phyloP scores from a whole-genome alignment of 768 basidiomycete species.

The Saitozyma podzolica region DNA sequence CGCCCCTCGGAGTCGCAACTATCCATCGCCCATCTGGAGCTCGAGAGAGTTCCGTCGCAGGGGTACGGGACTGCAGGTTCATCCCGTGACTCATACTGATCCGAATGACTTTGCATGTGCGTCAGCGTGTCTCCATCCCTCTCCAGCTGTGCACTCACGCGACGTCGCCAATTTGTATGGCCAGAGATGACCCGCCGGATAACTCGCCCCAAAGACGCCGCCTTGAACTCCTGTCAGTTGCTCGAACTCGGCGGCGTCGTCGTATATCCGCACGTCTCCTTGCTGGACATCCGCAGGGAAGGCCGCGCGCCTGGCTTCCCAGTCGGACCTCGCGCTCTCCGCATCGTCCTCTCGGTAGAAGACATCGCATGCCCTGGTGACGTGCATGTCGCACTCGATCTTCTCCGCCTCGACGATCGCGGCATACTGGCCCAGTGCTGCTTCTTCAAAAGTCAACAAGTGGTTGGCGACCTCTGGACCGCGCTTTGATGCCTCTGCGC shows the following conservation, averaged over 20 bases:
- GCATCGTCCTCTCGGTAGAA: conserved; percentile 23
- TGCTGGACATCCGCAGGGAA: conserved; percentile 7
- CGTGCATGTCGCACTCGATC: conserved; percentile 42
- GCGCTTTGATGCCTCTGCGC: conserved; percentile 15
- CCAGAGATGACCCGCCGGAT: conserved; percentile 36
- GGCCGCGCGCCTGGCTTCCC: conserved; percentile 13
- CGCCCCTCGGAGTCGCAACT: conserved; percentile 66
- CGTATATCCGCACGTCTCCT: conserved; percentile 18
- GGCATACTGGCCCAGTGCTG: conserved; percentile 26
- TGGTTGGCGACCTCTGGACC: conserved; percentile 24
- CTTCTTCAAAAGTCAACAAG: conserved; percentile 24
- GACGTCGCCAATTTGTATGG: conserved; percentile 34
- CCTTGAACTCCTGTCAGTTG: conserved; percentile 18
- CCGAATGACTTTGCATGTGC: conserved; percentile 13
- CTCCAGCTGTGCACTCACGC: conserved; percentile 16
- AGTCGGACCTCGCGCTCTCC: conserved; percentile 14
- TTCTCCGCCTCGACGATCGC: conserved; percentile 36
- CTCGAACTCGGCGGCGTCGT: conserved; percentile 21
- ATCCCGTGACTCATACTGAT: conserved; percentile 18
- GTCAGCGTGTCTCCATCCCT: neutral
- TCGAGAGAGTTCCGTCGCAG: conserved; percentile 10
- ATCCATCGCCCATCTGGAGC: conserved; percentile 56
- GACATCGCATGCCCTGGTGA: conserved; percentile 32
- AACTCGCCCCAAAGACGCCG: conserved; percentile 23
- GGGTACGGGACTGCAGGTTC: conserved; percentile 33